Evolutionary conservation across 2,329 filamentous ascomycete species (phyloP).

Genomic region (Alternaria sp.): DNA sequence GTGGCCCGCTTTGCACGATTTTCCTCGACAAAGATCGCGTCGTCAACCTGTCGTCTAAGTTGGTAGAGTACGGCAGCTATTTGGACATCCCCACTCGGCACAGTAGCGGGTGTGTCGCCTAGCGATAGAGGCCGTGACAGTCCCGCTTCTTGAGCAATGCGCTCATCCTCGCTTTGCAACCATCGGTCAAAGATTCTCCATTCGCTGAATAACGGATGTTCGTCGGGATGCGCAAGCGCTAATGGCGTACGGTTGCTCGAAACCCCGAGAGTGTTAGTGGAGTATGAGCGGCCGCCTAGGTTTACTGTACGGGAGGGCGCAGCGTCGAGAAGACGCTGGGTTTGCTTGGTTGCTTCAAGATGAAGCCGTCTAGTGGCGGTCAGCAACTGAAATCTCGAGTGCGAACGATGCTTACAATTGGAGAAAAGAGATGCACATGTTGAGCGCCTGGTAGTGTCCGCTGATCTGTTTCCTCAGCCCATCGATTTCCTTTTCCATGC

Average conservation of each 20-base stretch:
- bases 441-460: conserved; percentile 43
- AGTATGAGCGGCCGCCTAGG: conserved; percentile 38
- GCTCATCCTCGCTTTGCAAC: conserved; percentile 42
- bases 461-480: conserved; percentile 40
- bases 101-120: conserved; percentile 30
- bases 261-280: conserved; percentile 31
- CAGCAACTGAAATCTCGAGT: conserved; percentile 7
- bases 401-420: conserved; percentile 33
- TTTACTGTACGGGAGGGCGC: conserved; percentile 38
- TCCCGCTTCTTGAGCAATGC: conserved; percentile 32
- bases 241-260: conserved; percentile 27
- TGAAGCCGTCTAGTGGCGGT: conserved; percentile 37
- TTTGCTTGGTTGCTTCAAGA: conserved; percentile 39
- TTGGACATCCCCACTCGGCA: conserved; percentile 32
- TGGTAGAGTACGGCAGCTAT: conserved; percentile 41
- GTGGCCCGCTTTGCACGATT: conserved; percentile 42
- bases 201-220: conserved; percentile 44
- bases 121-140: conserved; percentile 32
- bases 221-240: conserved; percentile 38
- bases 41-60: conserved; percentile 41
- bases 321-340: conserved; percentile 33
- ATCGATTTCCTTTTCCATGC: conserved; percentile 47
- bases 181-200: conserved; percentile 43
- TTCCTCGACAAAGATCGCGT: conserved; percentile 44
- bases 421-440: conserved; percentile 45